Base-by-base conservation (phyloP, 352 stramenopile species). In the Phytopythium montanum region DNA sequence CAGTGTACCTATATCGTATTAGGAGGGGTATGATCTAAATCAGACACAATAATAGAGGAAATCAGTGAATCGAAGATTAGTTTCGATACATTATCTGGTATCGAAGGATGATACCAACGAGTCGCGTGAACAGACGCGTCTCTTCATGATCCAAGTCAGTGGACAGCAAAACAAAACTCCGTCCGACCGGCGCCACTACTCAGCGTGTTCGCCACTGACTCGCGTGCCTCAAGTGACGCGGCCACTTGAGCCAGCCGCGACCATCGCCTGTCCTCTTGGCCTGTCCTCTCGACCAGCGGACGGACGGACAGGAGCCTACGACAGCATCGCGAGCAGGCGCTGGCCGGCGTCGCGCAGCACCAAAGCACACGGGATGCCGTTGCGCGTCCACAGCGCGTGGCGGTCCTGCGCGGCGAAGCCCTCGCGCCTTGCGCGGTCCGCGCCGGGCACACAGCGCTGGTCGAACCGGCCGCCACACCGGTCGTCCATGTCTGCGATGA, bases 301-400 rank as follows among this genome's bases (percentile, higher is more conserved):
- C 41, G 41, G 8, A 10, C 41, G n/a, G 41, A 9, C 42, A 29
- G 42, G 8, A 29, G 19, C 29, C 36, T 42, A 49, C 33, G 33
- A 23, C 33, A 72, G 58, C 46, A 42, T 54, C 23, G 39, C 36
- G 12, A 87, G 63, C 49, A 90, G 59, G 26, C 57, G 57, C 23
- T 68, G 60, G 23, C 74, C 72, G 4, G 57, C 56, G 21, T 76
- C 75, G 39, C 70, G 60, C 21, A 75, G 59, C 36, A 72, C 66
- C 18, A 94, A 53, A 18, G 88, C 78, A 25, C 75, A 81, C 14
- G 85, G 85, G 44, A 94, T 92, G 31, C 70, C 70, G n/a, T 81
- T 70, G 18, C 66, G 46, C 23, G 51, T 28, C 85, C 82, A 92
- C 1, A 88, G 54, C n/a, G 53, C 42, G 46, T 89, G 81, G 14